These are phyloP conservation scores for Penicillium sp. DNA, from an alignment of 2,329 filamentous ascomycete genomes.

Conservation along the genomic window DNA sequence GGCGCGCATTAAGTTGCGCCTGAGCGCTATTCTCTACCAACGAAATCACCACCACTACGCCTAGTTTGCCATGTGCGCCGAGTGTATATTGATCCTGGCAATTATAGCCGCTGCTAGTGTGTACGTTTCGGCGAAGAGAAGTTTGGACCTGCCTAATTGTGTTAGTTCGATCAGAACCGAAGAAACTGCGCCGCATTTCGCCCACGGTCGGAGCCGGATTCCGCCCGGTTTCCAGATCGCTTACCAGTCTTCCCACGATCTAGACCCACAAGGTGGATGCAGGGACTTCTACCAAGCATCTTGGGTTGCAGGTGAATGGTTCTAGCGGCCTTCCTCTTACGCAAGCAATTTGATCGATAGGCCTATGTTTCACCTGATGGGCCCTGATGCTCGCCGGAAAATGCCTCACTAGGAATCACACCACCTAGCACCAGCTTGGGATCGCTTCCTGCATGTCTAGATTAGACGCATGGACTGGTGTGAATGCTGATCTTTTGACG, in stretches of 20 bases:
- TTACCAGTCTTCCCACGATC: neutral
- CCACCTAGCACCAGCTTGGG: conserved; percentile 30
- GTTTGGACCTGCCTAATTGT: neutral
- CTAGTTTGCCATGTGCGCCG: neutral
- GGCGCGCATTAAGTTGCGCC: neutral
- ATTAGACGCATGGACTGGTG: neutral
- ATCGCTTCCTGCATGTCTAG: neutral
- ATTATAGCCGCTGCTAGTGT: neutral
- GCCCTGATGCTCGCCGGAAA: neutral
- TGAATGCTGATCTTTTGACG: neutral
- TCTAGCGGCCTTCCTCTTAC: neutral
- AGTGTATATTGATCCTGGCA: neutral
- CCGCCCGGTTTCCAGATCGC: neutral
- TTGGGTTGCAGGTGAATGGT: neutral
- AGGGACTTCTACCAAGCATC: neutral
- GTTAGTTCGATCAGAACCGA: neutral
- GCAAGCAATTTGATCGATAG: conserved; percentile 2
- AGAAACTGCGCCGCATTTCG: neutral
- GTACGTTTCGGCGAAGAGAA: neutral
- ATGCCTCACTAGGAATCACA: neutral
- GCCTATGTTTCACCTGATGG: neutral
- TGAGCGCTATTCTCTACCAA: neutral
- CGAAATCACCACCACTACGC: neutral
- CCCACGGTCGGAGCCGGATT: neutral
- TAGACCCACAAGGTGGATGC: neutral